phyloP scores from a whole-genome alignment of 768 basidiomycete genomes.

The Daedaleopsis sinensis region DNA sequence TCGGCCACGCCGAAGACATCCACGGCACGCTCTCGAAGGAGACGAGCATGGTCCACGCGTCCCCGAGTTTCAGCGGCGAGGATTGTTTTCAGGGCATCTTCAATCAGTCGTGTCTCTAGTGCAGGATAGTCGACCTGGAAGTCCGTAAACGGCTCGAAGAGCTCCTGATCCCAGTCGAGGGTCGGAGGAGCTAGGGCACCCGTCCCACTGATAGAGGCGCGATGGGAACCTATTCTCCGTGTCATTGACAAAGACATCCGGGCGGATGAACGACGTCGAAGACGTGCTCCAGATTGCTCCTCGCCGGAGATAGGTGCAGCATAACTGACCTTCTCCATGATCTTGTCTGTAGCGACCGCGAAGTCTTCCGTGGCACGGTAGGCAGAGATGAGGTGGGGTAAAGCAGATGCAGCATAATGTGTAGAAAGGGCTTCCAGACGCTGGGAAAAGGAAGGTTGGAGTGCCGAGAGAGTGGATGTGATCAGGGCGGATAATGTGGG shows the following conservation, averaged over 20 bases:
- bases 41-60: constrained; percentile 56
- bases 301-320: constrained; percentile 37
- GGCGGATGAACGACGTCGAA: constrained; percentile 25
- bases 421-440: constrained; percentile 73
- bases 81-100: constrained; percentile 55
- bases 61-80: constrained; percentile 45
- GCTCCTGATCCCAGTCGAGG: constrained; percentile 82
- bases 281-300: constrained; percentile 5
- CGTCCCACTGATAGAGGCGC: constrained; percentile 34
- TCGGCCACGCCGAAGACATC: constrained; percentile 80
- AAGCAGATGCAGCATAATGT: constrained; percentile 60
- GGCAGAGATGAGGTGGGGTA: constrained; percentile 70
- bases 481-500: constrained; percentile 80
- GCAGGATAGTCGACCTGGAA: constrained; percentile 83
- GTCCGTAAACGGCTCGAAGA: constrained; percentile 94
- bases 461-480: constrained; percentile 73
- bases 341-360: constrained; percentile 67
- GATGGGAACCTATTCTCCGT: constrained; percentile 26
- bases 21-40: constrained; percentile 73
- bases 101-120: constrained; percentile 74
- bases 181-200: constrained; percentile 10
- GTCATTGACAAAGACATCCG: constrained; percentile 39
- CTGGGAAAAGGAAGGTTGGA: constrained; percentile 82
- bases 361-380: constrained; percentile 85
- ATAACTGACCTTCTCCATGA: constrained; percentile 67